phyloP scores from a whole-genome alignment of 257 asterid genomes.

The Solanum medicagineum region DNA sequence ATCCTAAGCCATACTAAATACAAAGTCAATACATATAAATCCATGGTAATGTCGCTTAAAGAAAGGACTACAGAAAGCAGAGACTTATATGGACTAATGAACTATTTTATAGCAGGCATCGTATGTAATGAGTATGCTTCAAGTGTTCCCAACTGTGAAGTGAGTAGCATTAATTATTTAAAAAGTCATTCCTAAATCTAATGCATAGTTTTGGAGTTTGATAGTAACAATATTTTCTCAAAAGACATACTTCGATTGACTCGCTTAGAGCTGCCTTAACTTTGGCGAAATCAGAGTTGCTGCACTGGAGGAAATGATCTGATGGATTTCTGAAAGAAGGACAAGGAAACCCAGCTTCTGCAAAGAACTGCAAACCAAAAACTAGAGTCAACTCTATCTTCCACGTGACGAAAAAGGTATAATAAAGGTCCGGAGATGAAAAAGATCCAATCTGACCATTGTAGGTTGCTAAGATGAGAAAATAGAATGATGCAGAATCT shows the following conservation, averaged over 20 bases:
- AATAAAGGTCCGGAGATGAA: neutral
- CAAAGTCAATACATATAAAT: neutral
- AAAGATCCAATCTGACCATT: neutral
- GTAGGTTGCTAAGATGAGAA: neutral
- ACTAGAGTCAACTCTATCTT: neutral
- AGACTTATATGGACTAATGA: neutral
- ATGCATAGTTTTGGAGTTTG: neutral
- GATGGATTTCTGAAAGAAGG: conserved; percentile 89
- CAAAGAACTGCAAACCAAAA: conserved; percentile 57
- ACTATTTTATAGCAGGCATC: neutral
- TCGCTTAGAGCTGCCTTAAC: conserved; percentile 92
- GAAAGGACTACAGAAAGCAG: neutral
- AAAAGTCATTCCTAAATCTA: neutral
- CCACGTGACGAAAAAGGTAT: neutral
- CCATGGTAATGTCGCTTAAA: neutral
- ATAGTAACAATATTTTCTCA: neutral
- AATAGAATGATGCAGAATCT: neutral
- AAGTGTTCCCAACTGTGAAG: neutral
- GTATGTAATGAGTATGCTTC: neutral
- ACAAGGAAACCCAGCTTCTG: conserved; percentile 97
- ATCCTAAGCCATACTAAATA: neutral
- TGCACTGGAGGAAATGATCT: conserved; percentile 85
- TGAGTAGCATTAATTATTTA: neutral
- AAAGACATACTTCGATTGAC: conserved; percentile 68
- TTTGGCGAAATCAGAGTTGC: conserved; percentile 87